These are phyloP conservation scores for Zygosaccharomyces kombuchaensis DNA, from an alignment of 805 yeast genomes.

Conservation along the genomic window DNA sequence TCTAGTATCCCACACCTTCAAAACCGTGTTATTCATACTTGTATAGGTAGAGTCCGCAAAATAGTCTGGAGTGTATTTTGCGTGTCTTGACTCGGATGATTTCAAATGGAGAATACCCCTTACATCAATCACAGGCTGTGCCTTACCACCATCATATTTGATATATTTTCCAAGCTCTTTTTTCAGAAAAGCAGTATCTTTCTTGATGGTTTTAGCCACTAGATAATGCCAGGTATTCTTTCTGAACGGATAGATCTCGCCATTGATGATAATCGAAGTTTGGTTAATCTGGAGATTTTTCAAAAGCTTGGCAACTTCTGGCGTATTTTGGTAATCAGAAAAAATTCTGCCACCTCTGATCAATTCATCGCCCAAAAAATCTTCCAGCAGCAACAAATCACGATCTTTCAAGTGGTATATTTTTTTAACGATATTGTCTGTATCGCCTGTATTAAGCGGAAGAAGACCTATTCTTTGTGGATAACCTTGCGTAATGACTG, in stretches of 20 bases:
- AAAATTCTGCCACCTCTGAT: conserved; percentile 10
- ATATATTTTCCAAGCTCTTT: conserved; percentile 17
- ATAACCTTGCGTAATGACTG: conserved; percentile 48
- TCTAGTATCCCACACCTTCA: conserved; percentile 18
- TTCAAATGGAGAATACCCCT: conserved; percentile 31
- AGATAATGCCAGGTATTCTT: conserved; percentile 50
- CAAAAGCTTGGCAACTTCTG: conserved; percentile 28
- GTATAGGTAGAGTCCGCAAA: conserved; percentile 32
- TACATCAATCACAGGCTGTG: conserved; percentile 16
- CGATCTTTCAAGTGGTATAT: conserved; percentile 25
- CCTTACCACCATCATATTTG: conserved; percentile 9
- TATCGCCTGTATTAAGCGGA: conserved; percentile 44
- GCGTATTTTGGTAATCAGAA: conserved; percentile 18
- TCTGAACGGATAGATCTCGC: conserved; percentile 54
- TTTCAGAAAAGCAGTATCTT: conserved; percentile 43
- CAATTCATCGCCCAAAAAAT: conserved; percentile 19
- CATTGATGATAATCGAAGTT: conserved; percentile 66
- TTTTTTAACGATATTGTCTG: conserved; percentile 20
- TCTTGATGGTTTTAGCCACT: conserved; percentile 47
- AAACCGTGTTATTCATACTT: conserved; percentile 21
- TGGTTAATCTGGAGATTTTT: conserved; percentile 39
- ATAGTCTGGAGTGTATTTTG: conserved; percentile 48
- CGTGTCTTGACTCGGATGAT: conserved; percentile 42
- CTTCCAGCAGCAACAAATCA: conserved; percentile 13
- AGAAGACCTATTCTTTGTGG: conserved; percentile 81